Conservation (phyloP, 192 early-diverging fungal species). For the Coemansia sp. region DNA sequence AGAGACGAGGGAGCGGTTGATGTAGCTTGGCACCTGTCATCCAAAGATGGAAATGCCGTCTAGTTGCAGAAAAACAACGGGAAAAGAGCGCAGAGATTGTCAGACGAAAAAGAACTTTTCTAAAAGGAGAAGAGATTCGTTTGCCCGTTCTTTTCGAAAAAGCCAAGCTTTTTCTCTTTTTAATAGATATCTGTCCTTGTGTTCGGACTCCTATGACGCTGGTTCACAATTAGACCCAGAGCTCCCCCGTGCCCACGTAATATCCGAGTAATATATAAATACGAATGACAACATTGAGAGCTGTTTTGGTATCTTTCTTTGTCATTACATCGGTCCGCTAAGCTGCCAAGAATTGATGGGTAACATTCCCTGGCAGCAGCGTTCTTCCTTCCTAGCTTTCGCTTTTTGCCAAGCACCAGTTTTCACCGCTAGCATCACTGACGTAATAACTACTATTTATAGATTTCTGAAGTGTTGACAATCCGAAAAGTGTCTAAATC, state of each 20-base stretch:
- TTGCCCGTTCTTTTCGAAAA: neutral
- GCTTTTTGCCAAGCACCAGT: no score
- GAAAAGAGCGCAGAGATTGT: neutral
- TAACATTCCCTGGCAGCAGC: no score
- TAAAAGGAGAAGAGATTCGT: constrained; percentile 1
- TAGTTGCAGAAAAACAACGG: neutral
- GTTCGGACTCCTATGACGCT: neutral
- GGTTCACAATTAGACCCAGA: neutral
- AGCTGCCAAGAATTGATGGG: neutral
- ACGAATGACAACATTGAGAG: neutral
- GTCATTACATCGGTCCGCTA: no score
- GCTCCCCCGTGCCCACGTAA: neutral
- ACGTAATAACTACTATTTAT: neutral
- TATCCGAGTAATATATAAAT: neutral
- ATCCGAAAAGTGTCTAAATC: neutral
- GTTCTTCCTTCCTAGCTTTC: no score
- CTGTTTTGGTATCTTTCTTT: neutral
- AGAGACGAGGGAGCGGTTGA: constrained; percentile 2
- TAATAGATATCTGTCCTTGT: neutral
- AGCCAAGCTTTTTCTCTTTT: neutral
- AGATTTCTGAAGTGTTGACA: neutral
- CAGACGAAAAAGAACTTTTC: neutral
- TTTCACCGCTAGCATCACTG: neutral
- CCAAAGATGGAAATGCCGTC: neutral
- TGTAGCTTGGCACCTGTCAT: neutral